These are phyloP conservation scores for Discostella stelligera DNA, from an alignment of 352 stramenopile genomes.

Conservation along the genomic window DNA sequence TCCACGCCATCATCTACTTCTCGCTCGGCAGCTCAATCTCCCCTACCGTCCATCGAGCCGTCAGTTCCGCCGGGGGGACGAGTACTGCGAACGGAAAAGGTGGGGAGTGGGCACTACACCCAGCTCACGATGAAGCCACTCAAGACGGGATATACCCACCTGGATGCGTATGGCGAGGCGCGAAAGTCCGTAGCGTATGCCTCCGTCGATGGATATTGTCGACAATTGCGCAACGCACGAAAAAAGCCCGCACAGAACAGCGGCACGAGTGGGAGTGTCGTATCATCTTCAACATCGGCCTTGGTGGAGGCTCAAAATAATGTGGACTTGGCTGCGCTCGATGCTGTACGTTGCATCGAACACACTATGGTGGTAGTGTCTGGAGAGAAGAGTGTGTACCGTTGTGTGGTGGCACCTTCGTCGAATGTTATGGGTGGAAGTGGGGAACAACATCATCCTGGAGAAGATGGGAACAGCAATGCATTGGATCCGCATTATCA, in stretches of 20 bases:
- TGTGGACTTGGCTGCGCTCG: slow-evolving; percentile 66
- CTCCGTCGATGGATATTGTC: slow-evolving; percentile 69
- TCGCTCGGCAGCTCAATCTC: background rate
- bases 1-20: slow-evolving; percentile 1
- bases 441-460: slow-evolving; percentile 10
- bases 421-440: slow-evolving; percentile 7
- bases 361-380: slow-evolving; percentile 79
- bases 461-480: slow-evolving; percentile 24
- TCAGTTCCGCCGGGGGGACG: slow-evolving; percentile 49
- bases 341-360: slow-evolving; percentile 80
- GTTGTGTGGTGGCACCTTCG: slow-evolving; percentile 65
- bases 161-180: slow-evolving; percentile 77
- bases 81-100: slow-evolving; percentile 74
- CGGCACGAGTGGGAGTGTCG: background rate
- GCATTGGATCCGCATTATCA: slow-evolving; percentile 33
- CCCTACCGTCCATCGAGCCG: slow-evolving; percentile 12
- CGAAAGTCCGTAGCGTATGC: slow-evolving; percentile 62
- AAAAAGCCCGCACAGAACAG: slow-evolving; percentile 52
- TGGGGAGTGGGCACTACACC: slow-evolving; percentile 68
- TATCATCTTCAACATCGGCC: slow-evolving; percentile 1
- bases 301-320: slow-evolving; percentile 31
- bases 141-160: slow-evolving; percentile 70
- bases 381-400: slow-evolving; percentile 77
- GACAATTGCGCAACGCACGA: slow-evolving; percentile 57
- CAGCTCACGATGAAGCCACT: slow-evolving; percentile 53